A percentile compares a stretch with the other conserved stretches of the same genome.
These are phyloP conservation scores for Pseudogymnoascus destructans DNA, from an alignment of 2,329 filamentous ascomycete species.

Conservation along the genomic window DNA sequence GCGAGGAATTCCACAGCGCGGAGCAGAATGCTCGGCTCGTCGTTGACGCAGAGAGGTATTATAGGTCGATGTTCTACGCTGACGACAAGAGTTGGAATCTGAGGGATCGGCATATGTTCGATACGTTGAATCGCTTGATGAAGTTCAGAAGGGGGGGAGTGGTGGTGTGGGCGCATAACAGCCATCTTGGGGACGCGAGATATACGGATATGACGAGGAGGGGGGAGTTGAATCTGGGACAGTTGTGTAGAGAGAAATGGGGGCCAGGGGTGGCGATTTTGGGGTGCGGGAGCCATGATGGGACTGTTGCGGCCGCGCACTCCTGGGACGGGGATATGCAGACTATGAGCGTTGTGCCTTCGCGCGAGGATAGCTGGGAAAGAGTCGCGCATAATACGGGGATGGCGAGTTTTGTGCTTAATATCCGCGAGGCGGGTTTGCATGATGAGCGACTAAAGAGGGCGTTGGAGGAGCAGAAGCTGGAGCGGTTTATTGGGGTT, in stretches of 20 bases:
- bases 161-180: slow-evolving; percentile 42
- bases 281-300: slow-evolving; percentile 37
- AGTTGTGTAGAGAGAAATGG: slow-evolving; percentile 34
- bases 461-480: slow-evolving; percentile 27
- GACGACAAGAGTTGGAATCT: slow-evolving; percentile 37
- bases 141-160: slow-evolving; percentile 32
- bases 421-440: slow-evolving; percentile 29
- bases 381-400: slow-evolving; percentile 34
- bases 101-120: slow-evolving; percentile 39
- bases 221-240: slow-evolving; percentile 38
- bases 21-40: slow-evolving; percentile 40
- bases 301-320: slow-evolving; percentile 38
- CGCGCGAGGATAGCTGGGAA: slow-evolving; percentile 36
- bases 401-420: slow-evolving; percentile 33
- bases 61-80: slow-evolving; percentile 39
- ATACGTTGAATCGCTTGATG: slow-evolving; percentile 33
- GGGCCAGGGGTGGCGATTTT: slow-evolving; percentile 30
- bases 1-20: slow-evolving; percentile 35
- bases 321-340: slow-evolving; percentile 39
- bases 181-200: slow-evolving; percentile 40
- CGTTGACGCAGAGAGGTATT: slow-evolving; percentile 35
- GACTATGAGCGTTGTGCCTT: slow-evolving; percentile 35
- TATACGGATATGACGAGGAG: slow-evolving; percentile 35
- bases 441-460: slow-evolving; percentile 27
- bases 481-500: slow-evolving; percentile 41